Evolutionary conservation across 1,284 basidiomycete species (phyloP), one percentile per base, ranked within the genome.

Genomic region (Vanrija sp.): DNA sequence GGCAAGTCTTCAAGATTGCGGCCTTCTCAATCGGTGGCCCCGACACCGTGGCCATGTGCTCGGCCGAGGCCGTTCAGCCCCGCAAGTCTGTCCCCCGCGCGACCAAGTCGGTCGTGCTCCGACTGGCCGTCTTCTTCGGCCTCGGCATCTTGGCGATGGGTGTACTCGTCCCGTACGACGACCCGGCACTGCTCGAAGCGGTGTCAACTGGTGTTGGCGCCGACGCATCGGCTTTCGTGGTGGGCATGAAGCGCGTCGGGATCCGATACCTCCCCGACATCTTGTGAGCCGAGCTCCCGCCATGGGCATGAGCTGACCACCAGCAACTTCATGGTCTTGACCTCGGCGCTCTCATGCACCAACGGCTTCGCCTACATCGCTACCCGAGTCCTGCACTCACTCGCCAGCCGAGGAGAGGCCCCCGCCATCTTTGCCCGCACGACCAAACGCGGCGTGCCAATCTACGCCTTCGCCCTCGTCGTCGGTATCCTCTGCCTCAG

Each of bases 91-190:
- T 85, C 69, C 77, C 84, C 57, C 12, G 56, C 16, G 64, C 52
- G 37, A 50, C 64, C 44, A 62, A 57, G 25, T 50, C 53, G 10
- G 49, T 60, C 20, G 55, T 60, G 36, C 57, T 53, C 49, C 61
- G 58, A 16, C 51, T 62, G 25, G 41, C 47, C 3, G 57, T 81
- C 54, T 81, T 92, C 72, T 92, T 91, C 76, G 83, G 56, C 54
- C 45, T 35, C n/a, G 83, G 85, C 63, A 87, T 91, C 57, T 78
- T 77, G 19, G 56, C 79, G 43, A 78, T 91, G 20, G 57, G 57
- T 18, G 49, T 59, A 9, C 37, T 59, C 7, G 57, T 59, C 3
- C 66, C 67, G 3, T 67, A 64, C 55, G 46, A 59, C 22, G 57
- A 59, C 44, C 20, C 41, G 12, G 20, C n/a, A 7, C 44, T 59